Conservation (phyloP, 2,329 filamentous ascomycete genomes). For the Xylaria sp. region DNA sequence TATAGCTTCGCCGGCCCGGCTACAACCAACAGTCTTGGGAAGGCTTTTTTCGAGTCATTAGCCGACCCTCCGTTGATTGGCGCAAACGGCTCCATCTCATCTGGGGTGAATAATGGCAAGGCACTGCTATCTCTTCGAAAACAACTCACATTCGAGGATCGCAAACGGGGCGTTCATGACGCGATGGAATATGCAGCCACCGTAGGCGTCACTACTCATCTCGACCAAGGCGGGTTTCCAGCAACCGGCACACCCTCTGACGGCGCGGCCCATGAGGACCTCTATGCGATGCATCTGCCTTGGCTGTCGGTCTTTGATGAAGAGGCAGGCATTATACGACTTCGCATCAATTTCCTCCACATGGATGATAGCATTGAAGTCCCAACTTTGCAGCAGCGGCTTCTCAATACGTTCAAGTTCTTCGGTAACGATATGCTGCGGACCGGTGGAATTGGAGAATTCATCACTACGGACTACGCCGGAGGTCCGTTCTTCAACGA, state of each 20-base stretch:
- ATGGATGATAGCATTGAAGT: conserved; percentile 40
- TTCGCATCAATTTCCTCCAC: conserved; percentile 48
- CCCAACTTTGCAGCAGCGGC: conserved; percentile 40
- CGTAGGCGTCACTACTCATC: conserved; percentile 47
- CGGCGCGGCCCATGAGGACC: conserved; percentile 45
- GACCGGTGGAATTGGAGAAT: conserved; percentile 48
- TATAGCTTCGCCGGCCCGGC: conserved; percentile 43
- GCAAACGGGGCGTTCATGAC: conserved; percentile 42
- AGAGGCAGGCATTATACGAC: conserved; percentile 37
- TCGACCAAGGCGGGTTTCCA: conserved; percentile 47
- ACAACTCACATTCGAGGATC: conserved; percentile 41
- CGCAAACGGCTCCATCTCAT: conserved; percentile 42
- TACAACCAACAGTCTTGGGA: conserved; percentile 45
- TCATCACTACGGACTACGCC: conserved; percentile 43
- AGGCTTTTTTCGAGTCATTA: conserved; percentile 39
- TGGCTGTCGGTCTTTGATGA: conserved; percentile 45
- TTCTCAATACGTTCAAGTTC: conserved; percentile 46
- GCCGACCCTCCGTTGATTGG: conserved; percentile 30
- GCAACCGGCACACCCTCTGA: conserved; percentile 44
- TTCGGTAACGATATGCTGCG: conserved; percentile 47
- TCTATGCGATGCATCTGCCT: conserved; percentile 45
- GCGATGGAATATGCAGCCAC: conserved; percentile 47
- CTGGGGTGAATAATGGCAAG: conserved; percentile 43
- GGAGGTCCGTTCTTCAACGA: conserved; percentile 45
- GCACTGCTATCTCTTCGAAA: conserved; percentile 43